These are phyloP conservation scores for Apiospora malaysiana DNA, from an alignment of 2,329 filamentous ascomycete genomes.

Conservation along the genomic window DNA sequence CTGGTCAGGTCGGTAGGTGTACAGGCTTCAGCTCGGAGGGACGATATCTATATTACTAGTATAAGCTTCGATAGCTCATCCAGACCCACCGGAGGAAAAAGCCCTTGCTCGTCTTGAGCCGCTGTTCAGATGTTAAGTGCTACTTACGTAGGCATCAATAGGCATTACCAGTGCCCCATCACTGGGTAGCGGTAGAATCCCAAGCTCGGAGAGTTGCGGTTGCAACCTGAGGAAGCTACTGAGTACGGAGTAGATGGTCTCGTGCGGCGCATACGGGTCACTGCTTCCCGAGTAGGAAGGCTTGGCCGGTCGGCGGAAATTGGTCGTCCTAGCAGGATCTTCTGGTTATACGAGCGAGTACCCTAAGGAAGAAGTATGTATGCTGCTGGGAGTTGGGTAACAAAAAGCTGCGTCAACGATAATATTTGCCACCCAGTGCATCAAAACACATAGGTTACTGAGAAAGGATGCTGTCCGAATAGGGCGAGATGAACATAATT, in stretches of 20 bases:
- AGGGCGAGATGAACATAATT: not conserved
- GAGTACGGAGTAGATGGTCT: not conserved
- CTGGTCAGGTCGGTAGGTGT: not conserved
- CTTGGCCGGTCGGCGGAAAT: not conserved
- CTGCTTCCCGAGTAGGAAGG: conserved; percentile 11
- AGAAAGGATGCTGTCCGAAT: not conserved
- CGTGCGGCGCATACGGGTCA: conserved; percentile 15
- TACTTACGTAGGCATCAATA: no score
- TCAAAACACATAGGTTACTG: not conserved
- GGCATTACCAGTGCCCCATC: not conserved
- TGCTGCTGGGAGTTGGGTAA: not conserved
- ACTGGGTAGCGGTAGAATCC: not conserved
- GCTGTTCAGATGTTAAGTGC: no score
- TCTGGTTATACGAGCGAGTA: not conserved
- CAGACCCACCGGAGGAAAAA: not conserved
- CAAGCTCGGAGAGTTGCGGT: not conserved
- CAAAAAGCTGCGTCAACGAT: not conserved
- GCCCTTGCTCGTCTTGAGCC: not conserved
- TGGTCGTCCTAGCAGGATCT: not conserved
- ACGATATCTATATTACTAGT: no score
- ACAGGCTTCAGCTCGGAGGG: not conserved
- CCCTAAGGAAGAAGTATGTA: not conserved
- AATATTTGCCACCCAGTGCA: not conserved
- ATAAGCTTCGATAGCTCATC: not conserved
- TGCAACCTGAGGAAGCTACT: not conserved